Base-by-base conservation (phyloP, 1,284 basidiomycete species). In the Phellopilus nigrolimitatus region DNA sequence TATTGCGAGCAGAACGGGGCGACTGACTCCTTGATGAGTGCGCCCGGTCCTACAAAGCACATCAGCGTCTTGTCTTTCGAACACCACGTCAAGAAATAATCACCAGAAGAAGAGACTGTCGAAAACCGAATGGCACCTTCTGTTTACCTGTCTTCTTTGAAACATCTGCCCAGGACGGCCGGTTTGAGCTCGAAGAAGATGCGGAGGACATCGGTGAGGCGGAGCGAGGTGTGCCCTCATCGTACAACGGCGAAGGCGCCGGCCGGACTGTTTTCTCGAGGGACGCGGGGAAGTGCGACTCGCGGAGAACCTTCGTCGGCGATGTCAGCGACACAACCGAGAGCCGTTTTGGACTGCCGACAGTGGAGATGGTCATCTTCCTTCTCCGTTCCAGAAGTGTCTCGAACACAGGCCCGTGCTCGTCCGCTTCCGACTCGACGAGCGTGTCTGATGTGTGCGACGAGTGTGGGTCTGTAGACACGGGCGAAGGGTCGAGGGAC, bases 111-210 rank as follows among this genome's bases (percentile, higher is more conserved):
- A 52, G 44, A 4, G 76, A 70, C 48, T 70, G 71, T 38, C 78
- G 70, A 61, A 83, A 84, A 10, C 80, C 79, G 56, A 86, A 77
- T 3, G 82, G 76, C 34, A 85, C 72, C 60, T 78, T 80, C 41
- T 69, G 75, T 4, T 76, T 75, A 15, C 60, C 41, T 43, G 51
- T 37, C 25, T 38, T 36, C 47, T 46, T 40, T 24, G 37, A 27
- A 51, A 60, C 41, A 43, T 56, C 43, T 44, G 50, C 34, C 58
- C 51, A 51, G 17, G 45, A 49, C 25, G 24, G 38, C 17, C 39
- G n/a, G n/a, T n/a, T 33, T 21, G n/a, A 61, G 61, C 44, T 47
- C 15, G 61, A 57, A 19, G 66, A n/a, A n/a, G n/a, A 59, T 1
- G 64, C 65, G 31, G 63, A 56, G 21, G 56, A 53, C 17, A 58